A percentile compares a stretch with the other conserved stretches of the same genome.
These are phyloP conservation scores for Malassezia psittaci DNA, from an alignment of 1,284 basidiomycete genomes.

Conservation along the genomic window DNA sequence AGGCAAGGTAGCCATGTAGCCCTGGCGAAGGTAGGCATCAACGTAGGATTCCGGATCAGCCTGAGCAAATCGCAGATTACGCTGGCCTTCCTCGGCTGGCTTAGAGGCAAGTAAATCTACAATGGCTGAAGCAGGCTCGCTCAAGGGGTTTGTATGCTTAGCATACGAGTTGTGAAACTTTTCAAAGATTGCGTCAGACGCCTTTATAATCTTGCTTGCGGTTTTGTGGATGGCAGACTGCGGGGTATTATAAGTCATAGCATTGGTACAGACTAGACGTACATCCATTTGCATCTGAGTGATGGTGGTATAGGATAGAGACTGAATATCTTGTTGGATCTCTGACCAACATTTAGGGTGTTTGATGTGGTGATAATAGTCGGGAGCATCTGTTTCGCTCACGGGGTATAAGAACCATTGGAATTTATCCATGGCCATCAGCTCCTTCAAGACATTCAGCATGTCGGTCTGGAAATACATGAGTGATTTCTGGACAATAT, in stretches of 20 bases:
- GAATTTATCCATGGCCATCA: conserved; percentile 55
- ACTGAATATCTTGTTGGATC: conserved; percentile 58
- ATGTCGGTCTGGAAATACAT: conserved; percentile 58
- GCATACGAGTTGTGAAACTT: conserved; percentile 46
- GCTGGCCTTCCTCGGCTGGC: conserved; percentile 5
- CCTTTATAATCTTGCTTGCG: conserved; percentile 61
- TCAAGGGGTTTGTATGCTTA: conserved; percentile 14
- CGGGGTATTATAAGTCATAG: conserved; percentile 71
- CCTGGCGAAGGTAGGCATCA: conserved; percentile 13
- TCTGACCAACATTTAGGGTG: conserved; percentile 78
- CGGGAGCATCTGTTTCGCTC: conserved; percentile 67
- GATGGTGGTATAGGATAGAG: conserved; percentile 66
- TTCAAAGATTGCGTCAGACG: conserved; percentile 53
- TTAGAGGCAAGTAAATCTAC: conserved; percentile 25
- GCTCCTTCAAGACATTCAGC: conserved; percentile 60
- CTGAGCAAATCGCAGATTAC: neutral
- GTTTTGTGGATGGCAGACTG: conserved; percentile 64
- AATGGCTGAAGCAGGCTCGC: conserved; percentile 26
- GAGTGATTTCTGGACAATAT: conserved; percentile 57
- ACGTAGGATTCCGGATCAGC: conserved; percentile 9
- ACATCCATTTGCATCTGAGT: conserved; percentile 73
- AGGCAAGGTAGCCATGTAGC: conserved; percentile 9
- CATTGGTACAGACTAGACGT: conserved; percentile 71
- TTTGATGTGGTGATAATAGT: conserved; percentile 80
- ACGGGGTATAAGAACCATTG: conserved; percentile 36